Conservation (phyloP, 352 stramenopile genomes). For the Globisporangium middletonii region DNA sequence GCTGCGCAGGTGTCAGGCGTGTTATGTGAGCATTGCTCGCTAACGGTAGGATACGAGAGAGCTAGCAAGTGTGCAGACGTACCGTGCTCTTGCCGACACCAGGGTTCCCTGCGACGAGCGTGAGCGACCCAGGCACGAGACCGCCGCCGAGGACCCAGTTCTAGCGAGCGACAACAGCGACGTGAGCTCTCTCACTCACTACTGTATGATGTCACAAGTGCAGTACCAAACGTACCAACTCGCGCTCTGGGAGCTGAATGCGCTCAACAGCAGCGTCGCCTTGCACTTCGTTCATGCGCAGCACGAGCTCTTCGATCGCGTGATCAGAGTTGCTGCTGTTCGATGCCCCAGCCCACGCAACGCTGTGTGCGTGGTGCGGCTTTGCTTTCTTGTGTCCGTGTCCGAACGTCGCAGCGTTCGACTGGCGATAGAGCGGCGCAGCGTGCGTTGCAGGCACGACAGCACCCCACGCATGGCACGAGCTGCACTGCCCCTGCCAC, state of each 20-base stretch:
- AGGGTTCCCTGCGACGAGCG: conserved; percentile 93
- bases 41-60: not conserved
- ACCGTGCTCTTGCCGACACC: conserved; percentile 92
- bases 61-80: conserved; percentile 1
- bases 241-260: conserved; percentile 62
- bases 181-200: not conserved
- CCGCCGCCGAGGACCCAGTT: conserved; percentile 96
- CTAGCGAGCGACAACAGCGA: conserved; percentile 19
- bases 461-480: conserved; percentile 89
- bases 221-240: conserved; percentile 31
- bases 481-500: conserved; percentile 82
- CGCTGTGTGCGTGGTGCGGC: conserved; percentile 17
- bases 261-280: conserved; percentile 44
- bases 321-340: conserved; percentile 2
- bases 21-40: not conserved
- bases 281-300: conserved; percentile 74
- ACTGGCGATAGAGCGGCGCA: conserved; percentile 45
- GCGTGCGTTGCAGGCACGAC: conserved; percentile 51
- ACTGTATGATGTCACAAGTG: not conserved
- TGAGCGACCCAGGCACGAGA: conserved; percentile 92
- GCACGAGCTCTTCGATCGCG: conserved; percentile 10
- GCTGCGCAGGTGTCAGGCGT: conserved; percentile 17
- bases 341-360: conserved; percentile 23
- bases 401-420: conserved; percentile 34
- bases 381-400: conserved; percentile 36